Percentiles rank a stretch among this genome's conserved stretches.
Conservation (phyloP, 371 early-diverging fungal genomes). For the Mycotypha africana region DNA sequence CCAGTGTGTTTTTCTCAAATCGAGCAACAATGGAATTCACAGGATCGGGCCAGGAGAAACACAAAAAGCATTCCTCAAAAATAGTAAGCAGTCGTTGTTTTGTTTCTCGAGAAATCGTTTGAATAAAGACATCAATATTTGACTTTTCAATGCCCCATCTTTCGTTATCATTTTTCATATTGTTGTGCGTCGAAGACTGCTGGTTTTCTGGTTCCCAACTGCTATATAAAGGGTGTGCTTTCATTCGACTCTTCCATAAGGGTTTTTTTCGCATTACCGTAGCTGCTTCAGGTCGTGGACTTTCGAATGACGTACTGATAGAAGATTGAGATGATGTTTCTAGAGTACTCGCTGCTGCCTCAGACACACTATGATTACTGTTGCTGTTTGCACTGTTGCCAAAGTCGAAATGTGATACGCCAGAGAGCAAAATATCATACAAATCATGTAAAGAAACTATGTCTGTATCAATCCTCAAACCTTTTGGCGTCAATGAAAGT, state of each 20-base stretch:
- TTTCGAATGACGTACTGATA: not conserved
- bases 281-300: slow-evolving; percentile 12
- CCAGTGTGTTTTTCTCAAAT: slow-evolving; percentile 15
- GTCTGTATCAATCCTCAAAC: slow-evolving; percentile 37
- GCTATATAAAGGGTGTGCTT: slow-evolving; percentile 42
- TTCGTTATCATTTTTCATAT: not conserved
- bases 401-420: slow-evolving; percentile 25
- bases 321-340: slow-evolving; percentile 22
- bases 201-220: slow-evolving; percentile 28
- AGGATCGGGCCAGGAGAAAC: slow-evolving; percentile 19
- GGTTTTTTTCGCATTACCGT: slow-evolving; percentile 30
- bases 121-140: not conserved
- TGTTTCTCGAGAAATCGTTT: slow-evolving; percentile 1
- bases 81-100: slow-evolving; percentile 15
- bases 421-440: slow-evolving; percentile 34
- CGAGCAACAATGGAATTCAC: slow-evolving; percentile 5
- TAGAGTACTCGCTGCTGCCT: no score
- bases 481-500: slow-evolving; percentile 32
- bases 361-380: not conserved
- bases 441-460: slow-evolving; percentile 36
- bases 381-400: not conserved
- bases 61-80: slow-evolving; percentile 22
- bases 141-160: not conserved
- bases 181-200: not conserved
- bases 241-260: slow-evolving; percentile 29